Conservation (phyloP, 2,329 filamentous ascomycete genomes). For the Botrytis porri region DNA sequence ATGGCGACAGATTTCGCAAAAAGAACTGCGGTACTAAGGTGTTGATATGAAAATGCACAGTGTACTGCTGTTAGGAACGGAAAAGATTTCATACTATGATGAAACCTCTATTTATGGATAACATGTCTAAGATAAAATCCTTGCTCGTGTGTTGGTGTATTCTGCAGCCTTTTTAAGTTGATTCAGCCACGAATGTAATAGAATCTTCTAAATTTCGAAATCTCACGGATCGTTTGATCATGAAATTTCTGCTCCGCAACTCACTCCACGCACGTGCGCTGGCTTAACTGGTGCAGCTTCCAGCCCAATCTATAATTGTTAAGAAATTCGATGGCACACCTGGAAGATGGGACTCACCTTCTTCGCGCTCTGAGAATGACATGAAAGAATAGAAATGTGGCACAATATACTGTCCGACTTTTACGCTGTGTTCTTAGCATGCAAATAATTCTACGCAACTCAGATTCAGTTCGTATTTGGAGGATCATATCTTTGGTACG, state of each 20-base stretch:
- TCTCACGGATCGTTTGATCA: not conserved
- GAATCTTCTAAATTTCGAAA: not conserved
- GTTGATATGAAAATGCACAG: not conserved
- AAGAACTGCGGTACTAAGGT: not conserved
- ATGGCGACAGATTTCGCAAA: not conserved
- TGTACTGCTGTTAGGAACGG: not conserved
- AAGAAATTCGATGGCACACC: not conserved
- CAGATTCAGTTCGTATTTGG: not conserved
- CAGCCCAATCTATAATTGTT: not conserved
- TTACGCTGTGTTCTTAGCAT: not conserved
- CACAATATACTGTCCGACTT: not conserved
- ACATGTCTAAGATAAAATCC: not conserved
- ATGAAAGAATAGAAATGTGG: not conserved
- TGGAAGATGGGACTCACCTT: not conserved
- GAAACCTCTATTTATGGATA: not conserved
- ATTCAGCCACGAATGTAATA: not conserved
- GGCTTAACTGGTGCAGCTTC: not conserved
- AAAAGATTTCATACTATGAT: not conserved
- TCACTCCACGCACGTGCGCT: not conserved
- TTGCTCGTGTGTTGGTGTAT: not conserved
- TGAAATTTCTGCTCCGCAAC: not conserved
- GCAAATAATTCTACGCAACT: not conserved
- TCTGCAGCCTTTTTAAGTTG: not conserved
- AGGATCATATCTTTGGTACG: not conserved
- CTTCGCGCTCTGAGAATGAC: not conserved